phyloP scores from a whole-genome alignment of 371 early-diverging fungal genomes.

The Funneliformis caledonium region DNA sequence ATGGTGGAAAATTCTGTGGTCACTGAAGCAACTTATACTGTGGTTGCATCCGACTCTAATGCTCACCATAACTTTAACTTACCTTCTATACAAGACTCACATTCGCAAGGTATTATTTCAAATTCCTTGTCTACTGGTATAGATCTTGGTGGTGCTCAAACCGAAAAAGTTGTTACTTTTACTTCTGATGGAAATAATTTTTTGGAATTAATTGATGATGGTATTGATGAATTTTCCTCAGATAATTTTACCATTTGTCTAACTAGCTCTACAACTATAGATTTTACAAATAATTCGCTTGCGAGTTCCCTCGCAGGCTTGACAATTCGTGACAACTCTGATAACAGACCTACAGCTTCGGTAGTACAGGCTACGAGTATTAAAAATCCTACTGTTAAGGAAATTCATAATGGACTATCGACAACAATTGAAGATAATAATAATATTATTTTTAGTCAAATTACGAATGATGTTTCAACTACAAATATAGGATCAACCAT shows the following conservation, averaged over 20 bases:
- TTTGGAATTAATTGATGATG: neutral
- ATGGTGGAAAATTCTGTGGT: neutral
- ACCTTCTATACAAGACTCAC: constrained; percentile 8
- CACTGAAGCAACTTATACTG: neutral
- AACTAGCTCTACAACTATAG: constrained; percentile 17
- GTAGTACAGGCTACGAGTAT: constrained; percentile 26
- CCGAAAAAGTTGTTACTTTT: neutral
- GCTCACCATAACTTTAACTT: constrained; percentile 7
- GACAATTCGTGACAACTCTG: constrained; percentile 9
- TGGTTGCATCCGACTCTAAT: constrained; percentile 8
- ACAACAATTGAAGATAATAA: constrained; percentile 7
- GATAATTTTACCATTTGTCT: constrained; percentile 17
- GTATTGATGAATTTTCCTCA: neutral
- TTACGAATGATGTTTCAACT: neutral
- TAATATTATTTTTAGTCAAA: neutral
- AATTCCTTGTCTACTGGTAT: neutral
- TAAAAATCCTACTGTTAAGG: constrained; percentile 2
- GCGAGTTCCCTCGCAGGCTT: constrained; percentile 25
- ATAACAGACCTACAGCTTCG: constrained; percentile 14
- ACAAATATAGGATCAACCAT: neutral
- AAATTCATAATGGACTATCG: neutral
- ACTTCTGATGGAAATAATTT: neutral
- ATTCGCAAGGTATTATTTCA: neutral
- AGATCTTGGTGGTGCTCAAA: constrained; percentile 9
- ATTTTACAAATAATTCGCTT: constrained; percentile 32